phyloP scores from a whole-genome alignment of 2,329 filamentous ascomycete genomes.

The Aspergillus tamarii region DNA sequence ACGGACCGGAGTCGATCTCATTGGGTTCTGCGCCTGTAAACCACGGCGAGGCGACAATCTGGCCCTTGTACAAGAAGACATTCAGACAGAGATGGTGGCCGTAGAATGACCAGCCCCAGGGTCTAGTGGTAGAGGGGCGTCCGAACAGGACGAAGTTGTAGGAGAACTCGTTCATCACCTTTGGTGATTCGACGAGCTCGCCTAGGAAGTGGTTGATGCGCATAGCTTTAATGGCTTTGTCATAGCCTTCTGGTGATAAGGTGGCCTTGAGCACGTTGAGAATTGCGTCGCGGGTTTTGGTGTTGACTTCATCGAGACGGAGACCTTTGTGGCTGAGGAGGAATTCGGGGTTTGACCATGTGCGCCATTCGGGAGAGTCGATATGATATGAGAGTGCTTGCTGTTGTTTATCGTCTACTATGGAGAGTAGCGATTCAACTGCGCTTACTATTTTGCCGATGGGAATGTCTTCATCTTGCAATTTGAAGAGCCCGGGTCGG shows the following conservation, averaged over 20 bases:
- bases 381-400: constrained; percentile 61
- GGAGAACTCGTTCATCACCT: constrained; percentile 72
- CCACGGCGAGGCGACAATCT: constrained; percentile 72
- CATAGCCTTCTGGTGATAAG: constrained; percentile 71
- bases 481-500: constrained; percentile 56
- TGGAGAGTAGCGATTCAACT: constrained; percentile 50
- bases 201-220: constrained; percentile 76
- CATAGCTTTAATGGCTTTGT: constrained; percentile 71
- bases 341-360: constrained; percentile 74
- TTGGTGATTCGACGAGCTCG: constrained; percentile 63
- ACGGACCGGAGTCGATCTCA: constrained; percentile 66
- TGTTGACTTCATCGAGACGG: constrained; percentile 65
- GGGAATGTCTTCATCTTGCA: constrained; percentile 67
- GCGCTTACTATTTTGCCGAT: constrained; percentile 61
- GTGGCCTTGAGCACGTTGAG: constrained; percentile 61
- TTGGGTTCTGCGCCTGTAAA: constrained; percentile 84
- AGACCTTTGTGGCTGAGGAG: constrained; percentile 70
- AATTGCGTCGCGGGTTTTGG: constrained; percentile 52
- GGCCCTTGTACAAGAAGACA: constrained; percentile 66
- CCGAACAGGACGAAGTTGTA: constrained; percentile 79
- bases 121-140: constrained; percentile 56
- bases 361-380: constrained; percentile 72
- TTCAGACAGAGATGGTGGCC: constrained; percentile 78
- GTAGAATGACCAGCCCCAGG: constrained; percentile 77
- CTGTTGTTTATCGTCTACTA: constrained; percentile 55